A percentile compares a stretch with the other conserved stretches of the same genome.
Conservation (phyloP, 2,329 filamentous ascomycete genomes). For the Mollisia scopiformis region DNA sequence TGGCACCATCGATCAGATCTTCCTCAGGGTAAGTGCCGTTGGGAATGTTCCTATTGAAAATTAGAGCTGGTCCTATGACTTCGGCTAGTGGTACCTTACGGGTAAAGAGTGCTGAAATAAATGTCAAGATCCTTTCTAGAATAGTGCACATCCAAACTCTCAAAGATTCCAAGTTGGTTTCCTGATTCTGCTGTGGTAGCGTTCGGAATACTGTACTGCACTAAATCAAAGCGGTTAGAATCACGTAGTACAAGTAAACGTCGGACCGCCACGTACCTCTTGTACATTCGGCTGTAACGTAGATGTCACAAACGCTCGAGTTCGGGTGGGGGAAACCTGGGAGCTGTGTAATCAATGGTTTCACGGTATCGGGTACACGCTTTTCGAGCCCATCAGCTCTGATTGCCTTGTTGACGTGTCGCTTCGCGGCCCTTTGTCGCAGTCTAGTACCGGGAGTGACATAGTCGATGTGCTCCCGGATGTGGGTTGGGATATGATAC, state of each 20-base stretch:
- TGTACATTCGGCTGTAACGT: slow-evolving; percentile 30
- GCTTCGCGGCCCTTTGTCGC: slow-evolving; percentile 27
- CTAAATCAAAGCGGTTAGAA: slow-evolving; percentile 15
- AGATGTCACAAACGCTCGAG: slow-evolving; percentile 27
- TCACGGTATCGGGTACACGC: slow-evolving; percentile 1
- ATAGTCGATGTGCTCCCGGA: slow-evolving; percentile 56
- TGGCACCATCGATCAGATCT: slow-evolving; percentile 43
- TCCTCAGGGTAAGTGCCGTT: slow-evolving; percentile 44
- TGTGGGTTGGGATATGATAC: slow-evolving; percentile 52
- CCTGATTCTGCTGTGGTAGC: slow-evolving; percentile 38
- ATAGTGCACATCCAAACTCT: slow-evolving; percentile 48
- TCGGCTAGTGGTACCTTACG: slow-evolving; percentile 17
- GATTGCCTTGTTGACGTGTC: too few relatives aligned
- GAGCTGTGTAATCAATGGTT: slow-evolving; percentile 26
- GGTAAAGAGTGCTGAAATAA: slow-evolving; percentile 42
- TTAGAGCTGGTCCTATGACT: background rate
- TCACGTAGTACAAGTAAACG: background rate
- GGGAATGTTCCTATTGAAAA: slow-evolving; percentile 37
- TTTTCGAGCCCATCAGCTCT: slow-evolving; percentile 15
- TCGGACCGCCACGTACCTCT: slow-evolving; percentile 21
- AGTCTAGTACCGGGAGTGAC: slow-evolving; percentile 59
- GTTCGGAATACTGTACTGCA: slow-evolving; percentile 47
- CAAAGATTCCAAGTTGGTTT: slow-evolving; percentile 51
- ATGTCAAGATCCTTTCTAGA: slow-evolving; percentile 46
- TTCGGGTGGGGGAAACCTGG: slow-evolving; percentile 28